These are phyloP conservation scores for Sclerotinia nivalis DNA, from an alignment of 2,329 filamentous ascomycete genomes.

Conservation along the genomic window DNA sequence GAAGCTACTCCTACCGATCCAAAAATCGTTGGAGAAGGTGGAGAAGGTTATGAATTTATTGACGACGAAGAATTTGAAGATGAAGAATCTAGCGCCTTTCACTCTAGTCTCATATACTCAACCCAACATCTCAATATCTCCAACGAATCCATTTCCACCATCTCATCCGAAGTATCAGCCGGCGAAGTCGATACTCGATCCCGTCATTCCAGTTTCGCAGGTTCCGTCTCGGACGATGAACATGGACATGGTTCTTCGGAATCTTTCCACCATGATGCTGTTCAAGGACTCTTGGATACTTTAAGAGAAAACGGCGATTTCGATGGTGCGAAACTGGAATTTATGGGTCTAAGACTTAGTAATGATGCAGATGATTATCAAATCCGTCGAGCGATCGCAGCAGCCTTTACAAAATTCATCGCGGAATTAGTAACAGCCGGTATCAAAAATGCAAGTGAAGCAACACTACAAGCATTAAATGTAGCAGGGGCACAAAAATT, in stretches of 20 bases:
- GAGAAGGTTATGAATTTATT: conserved; percentile 65
- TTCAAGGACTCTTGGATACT: conserved; percentile 82
- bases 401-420: conserved; percentile 80
- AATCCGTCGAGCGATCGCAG: conserved; percentile 82
- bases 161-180: conserved; percentile 56
- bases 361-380: conserved; percentile 88
- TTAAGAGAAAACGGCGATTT: conserved; percentile 78
- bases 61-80: conserved; percentile 61
- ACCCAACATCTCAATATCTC: conserved; percentile 44
- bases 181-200: conserved; percentile 47
- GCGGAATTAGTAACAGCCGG: conserved; percentile 65
- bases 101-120: conserved; percentile 46
- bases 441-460: conserved; percentile 27
- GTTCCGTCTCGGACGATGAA: conserved; percentile 65
- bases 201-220: conserved; percentile 70
- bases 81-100: conserved; percentile 56
- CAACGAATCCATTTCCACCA: conserved; percentile 62
- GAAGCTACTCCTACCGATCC: conserved; percentile 48
- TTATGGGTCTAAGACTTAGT: conserved; percentile 88
- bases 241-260: conserved; percentile 49
- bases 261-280: conserved; percentile 84
- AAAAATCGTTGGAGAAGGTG: conserved; percentile 56
- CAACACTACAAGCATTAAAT: conserved; percentile 57
- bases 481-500: conserved; percentile 64
- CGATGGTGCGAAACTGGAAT: conserved; percentile 79